A percentile compares a stretch with the other conserved stretches of the same genome.
Evolutionary conservation across 83 land plant genomes (phyloP).

Genomic region (Picea mariana): DNA sequence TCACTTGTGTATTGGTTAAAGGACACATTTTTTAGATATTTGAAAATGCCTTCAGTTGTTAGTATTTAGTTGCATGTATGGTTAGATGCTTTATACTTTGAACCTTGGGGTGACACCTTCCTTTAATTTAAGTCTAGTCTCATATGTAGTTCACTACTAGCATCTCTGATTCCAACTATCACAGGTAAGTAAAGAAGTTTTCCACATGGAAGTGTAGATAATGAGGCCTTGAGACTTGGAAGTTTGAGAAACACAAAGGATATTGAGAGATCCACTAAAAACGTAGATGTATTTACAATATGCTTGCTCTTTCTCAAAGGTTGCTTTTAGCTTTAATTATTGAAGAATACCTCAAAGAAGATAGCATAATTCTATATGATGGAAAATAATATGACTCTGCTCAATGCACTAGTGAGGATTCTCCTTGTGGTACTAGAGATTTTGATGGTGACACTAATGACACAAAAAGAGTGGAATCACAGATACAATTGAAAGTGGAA

Average conservation of each 20-base stretch:
- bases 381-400: conserved; percentile 21
- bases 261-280: conserved; percentile 26
- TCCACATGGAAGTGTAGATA: conserved; percentile 28
- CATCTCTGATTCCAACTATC: conserved; percentile 9
- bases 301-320: conserved; percentile 80
- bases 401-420: conserved; percentile 25
- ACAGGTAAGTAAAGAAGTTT: conserved; percentile 19
- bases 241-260: conserved; percentile 16
- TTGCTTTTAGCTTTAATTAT: conserved; percentile 82
- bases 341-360: conserved; percentile 63
- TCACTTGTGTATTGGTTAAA: neutral
- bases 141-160: neutral
- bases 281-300: conserved; percentile 32
- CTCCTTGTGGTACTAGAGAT: conserved; percentile 22
- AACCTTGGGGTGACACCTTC: neutral
- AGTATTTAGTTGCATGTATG: neutral
- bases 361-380: neutral
- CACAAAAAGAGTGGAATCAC: conserved; percentile 31
- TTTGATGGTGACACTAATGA: conserved; percentile 30
- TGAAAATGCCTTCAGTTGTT: neutral
- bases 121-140: conserved; percentile 18
- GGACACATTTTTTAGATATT: neutral
- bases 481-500: conserved; percentile 38
- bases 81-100: neutral
- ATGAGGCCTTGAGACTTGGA: conserved; percentile 21